Conservation (phyloP, 805 yeast genomes). For the Metschnikowia lochheadii region DNA sequence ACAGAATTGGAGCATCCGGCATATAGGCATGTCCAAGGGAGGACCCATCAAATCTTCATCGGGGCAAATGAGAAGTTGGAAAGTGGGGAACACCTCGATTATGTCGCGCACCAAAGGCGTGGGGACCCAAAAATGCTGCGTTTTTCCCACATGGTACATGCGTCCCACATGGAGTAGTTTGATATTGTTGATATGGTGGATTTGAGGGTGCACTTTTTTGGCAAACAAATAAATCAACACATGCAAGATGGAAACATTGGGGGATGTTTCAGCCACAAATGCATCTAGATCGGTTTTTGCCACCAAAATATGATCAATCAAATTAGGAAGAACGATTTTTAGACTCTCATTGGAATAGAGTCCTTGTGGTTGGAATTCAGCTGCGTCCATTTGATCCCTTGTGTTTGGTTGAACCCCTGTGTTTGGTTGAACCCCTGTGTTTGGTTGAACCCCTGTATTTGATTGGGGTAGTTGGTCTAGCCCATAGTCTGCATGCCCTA, state of each 20-base stretch:
- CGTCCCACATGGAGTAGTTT: conserved; percentile 16
- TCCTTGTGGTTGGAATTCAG: too few relatives aligned
- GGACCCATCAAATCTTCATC: background rate
- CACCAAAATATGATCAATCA: conserved; percentile 9
- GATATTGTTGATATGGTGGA: conserved; percentile 9
- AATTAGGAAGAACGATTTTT: conserved; percentile 14
- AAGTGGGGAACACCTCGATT: conserved; percentile 9
- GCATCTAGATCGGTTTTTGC: conserved; percentile 6
- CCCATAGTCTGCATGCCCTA: too few relatives aligned
- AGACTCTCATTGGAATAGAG: background rate
- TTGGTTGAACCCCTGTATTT: too few relatives aligned
- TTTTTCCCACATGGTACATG: conserved; percentile 9
- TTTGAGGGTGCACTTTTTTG: conserved; percentile 2
- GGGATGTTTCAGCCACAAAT: conserved; percentile 3
- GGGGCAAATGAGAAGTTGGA: conserved; percentile 12
- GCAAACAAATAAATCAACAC: conserved; percentile 13
- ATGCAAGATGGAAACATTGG: conserved; percentile 8
- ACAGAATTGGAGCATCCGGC: background rate
- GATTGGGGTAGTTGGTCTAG: too few relatives aligned
- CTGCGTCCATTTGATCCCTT: too few relatives aligned
- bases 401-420: too few relatives aligned
- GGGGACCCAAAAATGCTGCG: conserved; percentile 7
- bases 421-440: too few relatives aligned
- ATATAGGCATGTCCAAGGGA: conserved; percentile 7
- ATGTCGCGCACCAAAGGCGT: conserved; percentile 8